Base-by-base conservation (phyloP, 441 rosid genomes). In the Monsonia emarginata region DNA sequence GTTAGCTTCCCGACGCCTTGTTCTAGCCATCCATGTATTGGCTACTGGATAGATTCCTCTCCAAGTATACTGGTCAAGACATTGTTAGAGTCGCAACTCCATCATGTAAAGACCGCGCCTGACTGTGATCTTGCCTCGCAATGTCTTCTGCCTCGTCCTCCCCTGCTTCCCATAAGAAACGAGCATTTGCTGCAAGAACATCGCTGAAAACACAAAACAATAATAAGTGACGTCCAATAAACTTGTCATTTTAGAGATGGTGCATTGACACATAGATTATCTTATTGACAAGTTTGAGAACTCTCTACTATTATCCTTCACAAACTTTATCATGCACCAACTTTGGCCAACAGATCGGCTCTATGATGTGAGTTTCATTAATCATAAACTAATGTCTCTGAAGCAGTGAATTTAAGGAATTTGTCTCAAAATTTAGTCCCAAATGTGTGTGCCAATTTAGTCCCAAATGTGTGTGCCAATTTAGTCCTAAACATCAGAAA, bases 141-240 rank as follows among this genome's bases (percentile, higher is more conserved):
- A 60, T 52, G 10, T 68, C 68, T 16, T 78, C 86, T 76, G 61
- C 72, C 6, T 63, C 69, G 14, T 72, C 73, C 16, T 77, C 84
- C 14, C 80, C 90, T 5, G 84, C 72, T 73, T 89, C 92, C 97
- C 95, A 88, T 18, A 88, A 74, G 81, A 91, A 91, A 66, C 85
- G 66, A 34, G 97, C 96, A 68, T 85, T 87, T 48, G 90, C 90
- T 50, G 83, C 97, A 1, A 88, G 88, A 72, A 89, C 79, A 64
- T 84, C 59, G 76, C 91, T 89, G 88, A 27, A 68, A 42, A 48
- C 44, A 1, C 58, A 7, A 2, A 21, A 70, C n/a, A n/a, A n/a
- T n/a, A n/a, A n/a, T n/a, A 22, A 61, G 56, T 65, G 52, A 69
- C 18, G 52, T 48, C 4, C 64, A 30, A 4, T 0, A n/a, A 13